Evolutionary conservation across 2,329 filamentous ascomycete species (phyloP), one percentile per base, ranked within the genome.

Genomic region (Ilyonectria robusta): DNA sequence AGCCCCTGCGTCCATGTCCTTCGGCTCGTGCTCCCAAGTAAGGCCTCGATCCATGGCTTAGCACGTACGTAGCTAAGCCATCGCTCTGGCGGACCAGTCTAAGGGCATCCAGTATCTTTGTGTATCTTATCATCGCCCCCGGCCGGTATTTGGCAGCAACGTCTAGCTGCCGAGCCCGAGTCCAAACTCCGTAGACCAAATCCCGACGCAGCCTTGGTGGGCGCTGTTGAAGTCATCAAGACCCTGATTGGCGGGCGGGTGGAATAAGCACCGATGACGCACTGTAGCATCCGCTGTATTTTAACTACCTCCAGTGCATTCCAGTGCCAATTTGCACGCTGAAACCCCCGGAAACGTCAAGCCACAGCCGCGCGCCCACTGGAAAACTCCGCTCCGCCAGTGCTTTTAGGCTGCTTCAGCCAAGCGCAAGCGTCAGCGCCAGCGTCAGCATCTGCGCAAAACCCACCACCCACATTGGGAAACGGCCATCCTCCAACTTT

Each of bases 1-100:
- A 75, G 70, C 73, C 73, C 73, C 73, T 75, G 73, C 72, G 47
- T 75, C 70, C 54, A 59, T 57, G 70, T 68, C 50, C 62, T 46
- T 66, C 56, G 42, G 55, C 54, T 65, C 63, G 46, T 54, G 1
- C 65, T 6, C 31, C 48, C 48, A 55, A 42, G 46, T 46, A 51
- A 51, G 47, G 46, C 37, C 37, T 50, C 21, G 48, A 56, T 54
- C 48, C 37, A 37, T n/a, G 40, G 48, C 62, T 54, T 26, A 40
- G 35, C 15, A 44, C 19, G 53, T 42, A 19, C 17, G 17, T 35
- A 37, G n/a, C 10, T 17, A 48, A 48, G 44, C 54, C 40, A 37
- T 48, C 53, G 26, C 31, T 37, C 26, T 26, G 26, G 23, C 50
- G 50, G 50, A 33, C 11, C n/a, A 35, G 50, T 53, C 31, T 21